phyloP scores from a whole-genome alignment of 78 protist species.

The Emiliania huxleyi region DNA sequence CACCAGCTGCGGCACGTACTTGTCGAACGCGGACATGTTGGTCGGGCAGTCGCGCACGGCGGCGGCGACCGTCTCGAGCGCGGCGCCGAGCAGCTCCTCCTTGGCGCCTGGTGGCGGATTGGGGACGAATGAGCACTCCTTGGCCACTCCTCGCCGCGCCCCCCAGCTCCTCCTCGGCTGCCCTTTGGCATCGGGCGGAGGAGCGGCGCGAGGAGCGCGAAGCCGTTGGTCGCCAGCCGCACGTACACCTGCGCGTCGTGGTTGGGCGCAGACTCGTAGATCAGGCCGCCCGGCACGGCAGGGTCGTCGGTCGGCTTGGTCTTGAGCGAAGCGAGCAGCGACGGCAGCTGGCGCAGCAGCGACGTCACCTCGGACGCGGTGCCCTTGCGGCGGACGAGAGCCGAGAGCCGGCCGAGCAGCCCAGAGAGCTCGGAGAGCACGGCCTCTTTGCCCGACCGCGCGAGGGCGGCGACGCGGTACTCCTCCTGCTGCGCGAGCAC shows the following conservation, averaged over 20 bases:
- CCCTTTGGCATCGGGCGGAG: not conserved
- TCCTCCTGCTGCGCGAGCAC: not conserved
- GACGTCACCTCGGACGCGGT: not conserved
- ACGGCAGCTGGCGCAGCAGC: not conserved
- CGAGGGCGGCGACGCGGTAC: conserved; percentile 10
- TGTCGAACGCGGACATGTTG: not conserved
- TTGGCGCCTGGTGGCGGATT: too few relatives aligned
- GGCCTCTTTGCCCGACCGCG: not conserved
- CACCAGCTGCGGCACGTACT: conserved; percentile 7
- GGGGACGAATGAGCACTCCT: too few relatives aligned
- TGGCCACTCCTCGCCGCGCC: too few relatives aligned
- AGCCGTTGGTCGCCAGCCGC: not conserved
- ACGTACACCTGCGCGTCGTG: conserved; percentile 14
- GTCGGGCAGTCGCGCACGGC: not conserved
- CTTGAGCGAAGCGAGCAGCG: not conserved
- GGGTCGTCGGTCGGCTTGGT: not conserved
- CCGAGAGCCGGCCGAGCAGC: not conserved
- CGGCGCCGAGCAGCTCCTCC: not conserved
- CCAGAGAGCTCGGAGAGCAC: not conserved
- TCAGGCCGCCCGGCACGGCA: not conserved
- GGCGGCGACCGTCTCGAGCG: not conserved
- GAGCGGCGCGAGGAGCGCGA: not conserved
- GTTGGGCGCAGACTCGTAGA: not conserved
- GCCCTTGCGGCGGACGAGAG: not conserved
- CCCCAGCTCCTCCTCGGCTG: too few relatives aligned